phyloP scores from a whole-genome alignment of 805 yeast genomes.

The Pichia membranifaciens region DNA sequence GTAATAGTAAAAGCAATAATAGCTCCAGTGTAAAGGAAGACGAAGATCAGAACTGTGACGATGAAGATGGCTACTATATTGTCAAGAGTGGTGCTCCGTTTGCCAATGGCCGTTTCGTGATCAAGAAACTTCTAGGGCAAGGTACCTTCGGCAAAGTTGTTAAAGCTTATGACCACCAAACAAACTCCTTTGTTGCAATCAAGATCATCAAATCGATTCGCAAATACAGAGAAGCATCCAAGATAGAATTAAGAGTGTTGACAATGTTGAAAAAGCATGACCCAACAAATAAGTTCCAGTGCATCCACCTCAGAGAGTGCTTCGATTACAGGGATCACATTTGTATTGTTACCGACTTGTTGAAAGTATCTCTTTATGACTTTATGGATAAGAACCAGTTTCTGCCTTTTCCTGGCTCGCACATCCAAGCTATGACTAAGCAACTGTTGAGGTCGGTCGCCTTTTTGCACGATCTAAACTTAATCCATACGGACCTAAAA shows the following conservation, averaged over 20 bases:
- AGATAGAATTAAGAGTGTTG: slow-evolving; percentile 81
- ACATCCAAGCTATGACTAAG: slow-evolving; percentile 80
- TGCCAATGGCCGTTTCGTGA: slow-evolving; percentile 67
- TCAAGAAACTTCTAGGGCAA: slow-evolving; percentile 70
- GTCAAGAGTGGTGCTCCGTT: slow-evolving; percentile 52
- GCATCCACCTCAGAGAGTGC: slow-evolving; percentile 82
- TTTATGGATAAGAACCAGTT: slow-evolving; percentile 79
- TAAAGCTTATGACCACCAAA: slow-evolving; percentile 65
- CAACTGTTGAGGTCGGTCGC: slow-evolving; percentile 83
- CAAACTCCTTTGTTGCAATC: slow-evolving; percentile 69
- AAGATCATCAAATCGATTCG: slow-evolving; percentile 89
- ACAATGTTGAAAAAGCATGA: slow-evolving; percentile 69
- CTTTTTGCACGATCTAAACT: slow-evolving; percentile 79
- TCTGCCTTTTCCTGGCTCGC: slow-evolving; percentile 90
- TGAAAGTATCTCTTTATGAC: slow-evolving; percentile 83
- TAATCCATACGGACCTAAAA: slow-evolving; percentile 93
- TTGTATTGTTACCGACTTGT: slow-evolving; percentile 84
- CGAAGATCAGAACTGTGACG: slow-evolving; percentile 41
- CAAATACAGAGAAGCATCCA: slow-evolving; percentile 92
- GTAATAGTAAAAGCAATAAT: slow-evolving; percentile 18
- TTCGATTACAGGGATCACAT: slow-evolving; percentile 92
- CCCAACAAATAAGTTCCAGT: slow-evolving; percentile 58
- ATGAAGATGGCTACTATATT: slow-evolving; percentile 70
- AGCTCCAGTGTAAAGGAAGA: not conserved
- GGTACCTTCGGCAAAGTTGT: slow-evolving; percentile 92